Percentiles rank a stretch among this genome's conserved stretches.
phyloP scores from a whole-genome alignment of 140 eudicot genomes.

The Senecio squalidus region DNA sequence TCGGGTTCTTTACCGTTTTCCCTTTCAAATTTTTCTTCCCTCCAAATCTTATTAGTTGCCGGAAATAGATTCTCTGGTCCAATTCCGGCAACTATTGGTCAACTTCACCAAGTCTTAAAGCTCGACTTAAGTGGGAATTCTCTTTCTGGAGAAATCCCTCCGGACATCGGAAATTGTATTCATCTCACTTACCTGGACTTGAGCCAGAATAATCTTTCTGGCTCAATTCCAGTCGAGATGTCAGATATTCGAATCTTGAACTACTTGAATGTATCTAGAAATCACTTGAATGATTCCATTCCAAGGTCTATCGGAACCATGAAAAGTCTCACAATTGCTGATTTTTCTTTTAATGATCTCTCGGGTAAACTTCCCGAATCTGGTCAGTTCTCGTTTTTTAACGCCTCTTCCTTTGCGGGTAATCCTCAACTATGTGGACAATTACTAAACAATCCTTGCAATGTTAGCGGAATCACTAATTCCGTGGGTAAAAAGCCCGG shows the following conservation, averaged over 20 bases:
- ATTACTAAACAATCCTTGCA: conserved; percentile 68
- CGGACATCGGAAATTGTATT: conserved; percentile 56
- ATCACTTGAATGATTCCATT: conserved; percentile 59
- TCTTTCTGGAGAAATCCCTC: conserved; percentile 66
- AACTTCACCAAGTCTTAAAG: conserved; percentile 50
- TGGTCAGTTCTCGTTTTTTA: conserved; percentile 73
- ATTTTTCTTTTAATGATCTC: conserved; percentile 82
- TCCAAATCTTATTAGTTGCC: conserved; percentile 54
- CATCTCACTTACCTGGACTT: conserved; percentile 77
- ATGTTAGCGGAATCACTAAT: conserved; percentile 18
- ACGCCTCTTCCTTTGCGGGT: conserved; percentile 83
- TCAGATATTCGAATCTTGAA: conserved; percentile 61
- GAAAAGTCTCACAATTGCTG: conserved; percentile 84
- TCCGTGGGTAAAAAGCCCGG: conserved; percentile 35
- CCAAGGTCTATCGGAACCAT: conserved; percentile 74
- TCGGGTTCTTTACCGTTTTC: conserved; percentile 67
- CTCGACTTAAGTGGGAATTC: conserved; percentile 62
- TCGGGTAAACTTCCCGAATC: conserved; percentile 80
- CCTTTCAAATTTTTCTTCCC: conserved; percentile 62
- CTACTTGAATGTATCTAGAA: conserved; percentile 76
- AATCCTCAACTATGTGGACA: conserved; percentile 85
- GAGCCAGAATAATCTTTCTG: conserved; percentile 76
- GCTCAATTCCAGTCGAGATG: conserved; percentile 66
- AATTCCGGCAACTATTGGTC: conserved; percentile 69
- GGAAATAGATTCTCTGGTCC: conserved; percentile 71